Conservation (phyloP, 208 protist genomes). For the Wallacemonas rigidus region DNA sequence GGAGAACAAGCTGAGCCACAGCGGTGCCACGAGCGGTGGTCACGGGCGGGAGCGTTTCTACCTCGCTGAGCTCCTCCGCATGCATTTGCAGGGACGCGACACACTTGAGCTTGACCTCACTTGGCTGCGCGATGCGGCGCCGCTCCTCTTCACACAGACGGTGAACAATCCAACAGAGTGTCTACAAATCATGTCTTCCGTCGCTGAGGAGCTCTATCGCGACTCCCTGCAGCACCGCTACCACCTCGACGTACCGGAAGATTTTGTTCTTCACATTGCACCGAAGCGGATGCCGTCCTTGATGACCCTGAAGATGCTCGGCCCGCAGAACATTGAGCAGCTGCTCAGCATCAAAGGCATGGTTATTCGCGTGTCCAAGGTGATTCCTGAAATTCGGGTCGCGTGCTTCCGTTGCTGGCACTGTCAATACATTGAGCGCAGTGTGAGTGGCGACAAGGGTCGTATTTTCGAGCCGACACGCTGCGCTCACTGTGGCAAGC, state of each 20-base stretch:
- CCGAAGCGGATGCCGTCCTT: conserved; percentile 62
- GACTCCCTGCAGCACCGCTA: conserved; percentile 51
- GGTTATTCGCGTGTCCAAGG: conserved; percentile 91
- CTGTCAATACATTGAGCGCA: conserved; percentile 87
- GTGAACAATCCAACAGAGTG: conserved; percentile 88
- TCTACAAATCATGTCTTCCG: conserved; percentile 82
- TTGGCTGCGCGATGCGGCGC: conserved; percentile 46
- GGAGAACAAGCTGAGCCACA: background rate
- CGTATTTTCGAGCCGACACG: conserved; percentile 96
- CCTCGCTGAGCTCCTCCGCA: conserved; percentile 67
- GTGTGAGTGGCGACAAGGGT: conserved; percentile 85
- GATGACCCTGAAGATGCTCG: conserved; percentile 72
- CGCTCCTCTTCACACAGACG: conserved; percentile 59
- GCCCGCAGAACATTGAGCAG: conserved; percentile 80
- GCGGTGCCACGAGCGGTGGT: background rate
- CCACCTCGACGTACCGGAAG: conserved; percentile 50
- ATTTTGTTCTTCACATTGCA: conserved; percentile 62
- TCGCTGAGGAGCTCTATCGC: conserved; percentile 77
- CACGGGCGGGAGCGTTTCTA: conserved; percentile 51
- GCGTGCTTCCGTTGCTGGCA: conserved; percentile 96
- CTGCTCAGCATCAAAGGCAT: conserved; percentile 90
- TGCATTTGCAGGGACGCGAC: conserved; percentile 69
- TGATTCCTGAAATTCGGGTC: conserved; percentile 91
- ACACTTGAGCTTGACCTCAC: conserved; percentile 80
- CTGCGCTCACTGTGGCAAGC: conserved; percentile 89